Evolutionary conservation across 2,329 filamentous ascomycete species (phyloP).

Genomic region (Fusarium annulatum): DNA sequence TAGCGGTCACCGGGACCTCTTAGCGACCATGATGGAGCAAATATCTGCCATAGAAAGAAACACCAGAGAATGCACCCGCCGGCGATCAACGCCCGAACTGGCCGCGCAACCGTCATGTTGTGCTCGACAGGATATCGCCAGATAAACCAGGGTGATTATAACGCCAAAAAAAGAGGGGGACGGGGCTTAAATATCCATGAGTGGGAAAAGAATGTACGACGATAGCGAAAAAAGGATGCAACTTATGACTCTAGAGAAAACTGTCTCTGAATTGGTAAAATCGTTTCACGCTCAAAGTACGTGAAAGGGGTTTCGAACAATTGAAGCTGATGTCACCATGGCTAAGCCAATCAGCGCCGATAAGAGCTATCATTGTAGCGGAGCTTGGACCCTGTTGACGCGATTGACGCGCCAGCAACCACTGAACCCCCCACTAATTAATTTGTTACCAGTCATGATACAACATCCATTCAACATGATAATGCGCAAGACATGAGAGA

Average conservation of each 20-base stretch:
- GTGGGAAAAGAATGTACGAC: background rate
- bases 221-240: background rate
- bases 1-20: slow-evolving; percentile 55
- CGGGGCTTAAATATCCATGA: slow-evolving; percentile 36
- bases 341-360: slow-evolving; percentile 33
- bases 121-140: background rate
- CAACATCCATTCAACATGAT: slow-evolving; percentile 18
- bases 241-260: background rate
- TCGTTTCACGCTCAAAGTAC: slow-evolving; percentile 1
- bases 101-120: slow-evolving; percentile 84
- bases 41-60: slow-evolving; percentile 82
- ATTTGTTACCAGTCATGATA: slow-evolving; percentile 30
- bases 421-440: slow-evolving; percentile 31
- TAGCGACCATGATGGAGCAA: slow-evolving; percentile 65
- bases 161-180: slow-evolving; percentile 19
- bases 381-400: slow-evolving; percentile 35
- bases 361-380: slow-evolving; percentile 12
- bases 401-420: slow-evolving; percentile 41
- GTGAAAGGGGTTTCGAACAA: slow-evolving; percentile 38
- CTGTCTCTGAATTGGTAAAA: slow-evolving; percentile 4
- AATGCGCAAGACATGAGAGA: slow-evolving; percentile 28
- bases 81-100: slow-evolving; percentile 81
- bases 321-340: slow-evolving; percentile 39
- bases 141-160: slow-evolving; percentile 7
- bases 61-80: slow-evolving; percentile 78